These are phyloP conservation scores for Marasmius fiardii DNA, from an alignment of 1,284 basidiomycete genomes.

Conservation along the genomic window DNA sequence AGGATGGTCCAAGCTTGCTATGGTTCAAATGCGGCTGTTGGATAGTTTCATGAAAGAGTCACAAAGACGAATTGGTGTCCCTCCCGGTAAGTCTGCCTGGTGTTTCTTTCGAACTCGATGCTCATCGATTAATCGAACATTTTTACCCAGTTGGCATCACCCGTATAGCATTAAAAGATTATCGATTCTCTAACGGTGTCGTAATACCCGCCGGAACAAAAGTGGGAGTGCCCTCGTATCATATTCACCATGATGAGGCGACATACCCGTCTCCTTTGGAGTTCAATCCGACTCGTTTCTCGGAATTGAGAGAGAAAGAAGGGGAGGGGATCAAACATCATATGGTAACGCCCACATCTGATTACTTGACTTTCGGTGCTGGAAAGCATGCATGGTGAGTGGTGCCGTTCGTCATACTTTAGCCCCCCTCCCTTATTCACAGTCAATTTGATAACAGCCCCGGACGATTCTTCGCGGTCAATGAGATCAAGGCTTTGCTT, in stretches of 20 bases:
- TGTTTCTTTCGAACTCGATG: not conserved
- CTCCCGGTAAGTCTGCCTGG: slow-evolving; percentile 13
- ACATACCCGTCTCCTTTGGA: not conserved
- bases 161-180: slow-evolving; percentile 19
- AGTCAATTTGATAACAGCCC: slow-evolving; percentile 21
- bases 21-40: slow-evolving; percentile 30
- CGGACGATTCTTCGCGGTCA: slow-evolving; percentile 42
- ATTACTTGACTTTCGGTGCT: slow-evolving; percentile 1
- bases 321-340: not conserved
- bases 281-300: slow-evolving; percentile 1
- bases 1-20: slow-evolving; percentile 32
- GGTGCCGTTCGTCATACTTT: not conserved
- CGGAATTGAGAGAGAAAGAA: slow-evolving; percentile 1
- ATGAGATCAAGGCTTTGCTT: slow-evolving; percentile 37
- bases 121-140: slow-evolving; percentile 11
- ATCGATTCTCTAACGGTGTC: slow-evolving; percentile 25
- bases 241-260: slow-evolving; percentile 18
- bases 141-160: slow-evolving; percentile 7
- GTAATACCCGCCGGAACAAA: slow-evolving; percentile 20
- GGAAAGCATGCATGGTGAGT: slow-evolving; percentile 7
- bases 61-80: slow-evolving; percentile 25
- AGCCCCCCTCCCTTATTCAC: no score
- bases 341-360: not conserved
- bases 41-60: slow-evolving; percentile 36
- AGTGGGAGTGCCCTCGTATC: slow-evolving; percentile 16